Evolutionary conservation across 1,284 basidiomycete genomes (phyloP).

Genomic region (Entoloma clypeatum): DNA sequence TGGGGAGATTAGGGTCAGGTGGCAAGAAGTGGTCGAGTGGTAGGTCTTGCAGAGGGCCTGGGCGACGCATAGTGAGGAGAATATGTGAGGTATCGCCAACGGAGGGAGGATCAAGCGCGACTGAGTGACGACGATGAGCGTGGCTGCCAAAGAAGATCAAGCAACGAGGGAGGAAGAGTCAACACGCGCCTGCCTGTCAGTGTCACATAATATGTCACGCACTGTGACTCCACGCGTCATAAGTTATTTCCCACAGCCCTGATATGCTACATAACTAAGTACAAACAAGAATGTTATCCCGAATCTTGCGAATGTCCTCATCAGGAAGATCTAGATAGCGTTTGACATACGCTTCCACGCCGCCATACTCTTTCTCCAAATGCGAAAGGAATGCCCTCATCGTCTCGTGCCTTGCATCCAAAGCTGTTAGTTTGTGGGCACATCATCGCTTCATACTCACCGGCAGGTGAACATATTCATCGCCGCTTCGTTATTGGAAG

Average conservation of each 20-base stretch:
- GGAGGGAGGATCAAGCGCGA: no score
- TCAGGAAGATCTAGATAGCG: slow-evolving; percentile 49
- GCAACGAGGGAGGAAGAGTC: no score
- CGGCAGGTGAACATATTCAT: slow-evolving; percentile 75
- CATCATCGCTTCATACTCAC: slow-evolving; percentile 34
- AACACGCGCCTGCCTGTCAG: no score
- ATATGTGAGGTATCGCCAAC: no score
- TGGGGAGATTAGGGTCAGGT: slow-evolving; percentile 24
- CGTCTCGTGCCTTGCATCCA: slow-evolving; percentile 52
- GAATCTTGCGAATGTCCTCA: slow-evolving; percentile 57
- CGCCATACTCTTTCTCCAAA: slow-evolving; percentile 59
- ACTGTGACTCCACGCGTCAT: neutral
- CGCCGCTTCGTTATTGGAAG: slow-evolving; percentile 64
- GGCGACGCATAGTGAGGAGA: slow-evolving; percentile 32
- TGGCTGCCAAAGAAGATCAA: no score
- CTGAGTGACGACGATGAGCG: no score
- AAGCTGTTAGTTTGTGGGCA: slow-evolving; percentile 9
- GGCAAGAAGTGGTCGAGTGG: slow-evolving; percentile 52
- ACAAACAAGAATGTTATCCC: slow-evolving; percentile 57
- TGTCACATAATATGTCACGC: slow-evolving; percentile 1
- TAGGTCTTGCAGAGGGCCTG: slow-evolving; percentile 53
- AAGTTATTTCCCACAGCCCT: no score
- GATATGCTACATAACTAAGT: no score
- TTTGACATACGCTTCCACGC: slow-evolving; percentile 62
- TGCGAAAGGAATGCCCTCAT: slow-evolving; percentile 65